Conservation (phyloP, 345 rosid genomes). For the Eucalyptus decipiens region DNA sequence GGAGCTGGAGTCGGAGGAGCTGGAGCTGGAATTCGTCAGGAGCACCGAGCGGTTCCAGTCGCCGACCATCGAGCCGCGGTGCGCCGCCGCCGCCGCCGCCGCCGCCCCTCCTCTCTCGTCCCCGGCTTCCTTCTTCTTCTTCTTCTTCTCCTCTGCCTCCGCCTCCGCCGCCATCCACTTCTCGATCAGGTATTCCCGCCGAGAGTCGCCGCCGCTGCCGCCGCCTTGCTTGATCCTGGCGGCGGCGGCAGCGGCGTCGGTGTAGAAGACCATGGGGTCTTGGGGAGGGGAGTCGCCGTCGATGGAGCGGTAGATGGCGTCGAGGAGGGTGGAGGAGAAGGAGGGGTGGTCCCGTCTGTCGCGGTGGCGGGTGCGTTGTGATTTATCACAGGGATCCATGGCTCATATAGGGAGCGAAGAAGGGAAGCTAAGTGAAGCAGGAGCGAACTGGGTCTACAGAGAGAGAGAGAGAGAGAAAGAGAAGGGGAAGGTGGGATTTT, state of each 20-base stretch:
- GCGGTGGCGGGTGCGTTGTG: not conserved
- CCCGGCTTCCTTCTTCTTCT: slow-evolving; percentile 15
- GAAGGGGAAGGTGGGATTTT: not conserved
- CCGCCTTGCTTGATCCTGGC: not conserved
- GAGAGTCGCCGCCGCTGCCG: not conserved
- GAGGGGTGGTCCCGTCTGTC: slow-evolving; percentile 27
- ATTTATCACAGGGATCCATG: not conserved
- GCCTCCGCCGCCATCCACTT: slow-evolving; percentile 20
- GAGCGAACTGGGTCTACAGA: not conserved
- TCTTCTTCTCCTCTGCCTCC: not conserved
- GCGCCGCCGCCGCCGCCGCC: not conserved
- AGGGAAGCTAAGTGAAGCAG: not conserved
- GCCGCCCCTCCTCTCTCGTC: not conserved
- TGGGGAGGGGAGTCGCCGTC: slow-evolving; percentile 30
- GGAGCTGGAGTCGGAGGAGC: slow-evolving; percentile 67
- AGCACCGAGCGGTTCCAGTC: not conserved
- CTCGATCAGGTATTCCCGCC: slow-evolving; percentile 22
- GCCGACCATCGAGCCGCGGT: not conserved
- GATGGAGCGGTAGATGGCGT: slow-evolving; percentile 71
- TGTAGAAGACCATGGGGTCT: not conserved
- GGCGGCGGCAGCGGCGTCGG: not conserved
- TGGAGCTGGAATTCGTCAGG: slow-evolving; percentile 41
- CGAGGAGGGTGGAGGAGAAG: slow-evolving; percentile 80
- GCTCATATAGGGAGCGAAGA: not conserved
- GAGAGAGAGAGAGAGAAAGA: not conserved